Conservation (phyloP, 2,329 filamentous ascomycete genomes). For the Aspergillus unguis region DNA sequence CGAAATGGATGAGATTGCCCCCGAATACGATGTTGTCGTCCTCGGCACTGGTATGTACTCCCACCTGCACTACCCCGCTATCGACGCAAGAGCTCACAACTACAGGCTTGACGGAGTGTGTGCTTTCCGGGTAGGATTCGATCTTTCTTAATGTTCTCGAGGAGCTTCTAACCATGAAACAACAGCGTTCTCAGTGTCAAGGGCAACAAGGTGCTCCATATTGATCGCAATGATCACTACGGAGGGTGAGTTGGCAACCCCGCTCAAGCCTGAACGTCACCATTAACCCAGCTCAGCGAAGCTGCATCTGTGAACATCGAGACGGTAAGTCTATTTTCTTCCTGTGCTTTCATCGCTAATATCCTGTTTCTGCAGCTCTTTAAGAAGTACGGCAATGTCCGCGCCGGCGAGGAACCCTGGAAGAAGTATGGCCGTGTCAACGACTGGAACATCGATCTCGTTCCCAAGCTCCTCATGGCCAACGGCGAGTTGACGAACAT, state of each 20-base stretch:
- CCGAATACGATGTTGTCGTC: constrained; percentile 98
- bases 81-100: constrained; percentile 29
- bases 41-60: constrained; percentile 78
- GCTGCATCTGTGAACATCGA: constrained; percentile 96
- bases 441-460: constrained; percentile 99
- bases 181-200: constrained; percentile 90
- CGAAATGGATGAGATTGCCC: constrained; percentile 95
- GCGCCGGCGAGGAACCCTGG: constrained; percentile 82
- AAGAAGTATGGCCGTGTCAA: constrained; percentile 95
- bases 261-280: constrained; percentile 10
- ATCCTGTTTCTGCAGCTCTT: constrained; percentile 66
- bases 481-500: constrained; percentile 98
- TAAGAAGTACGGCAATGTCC: constrained; percentile 89
- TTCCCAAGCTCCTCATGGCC: constrained; percentile 97
- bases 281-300: constrained; percentile 59
- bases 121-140: constrained; percentile 80
- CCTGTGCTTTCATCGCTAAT: constrained; percentile 21
- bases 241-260: constrained; percentile 68
- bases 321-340: constrained; percentile 57
- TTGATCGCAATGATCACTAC: constrained; percentile 97
- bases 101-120: constrained; percentile 93
- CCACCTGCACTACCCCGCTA: constrained; percentile 32
- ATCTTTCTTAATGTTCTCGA: neutral
- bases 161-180: constrained; percentile 17
- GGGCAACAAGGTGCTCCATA: constrained; percentile 98